phyloP scores from a whole-genome alignment of 2,329 filamentous ascomycete species.

The Sporothrix mexicana region DNA sequence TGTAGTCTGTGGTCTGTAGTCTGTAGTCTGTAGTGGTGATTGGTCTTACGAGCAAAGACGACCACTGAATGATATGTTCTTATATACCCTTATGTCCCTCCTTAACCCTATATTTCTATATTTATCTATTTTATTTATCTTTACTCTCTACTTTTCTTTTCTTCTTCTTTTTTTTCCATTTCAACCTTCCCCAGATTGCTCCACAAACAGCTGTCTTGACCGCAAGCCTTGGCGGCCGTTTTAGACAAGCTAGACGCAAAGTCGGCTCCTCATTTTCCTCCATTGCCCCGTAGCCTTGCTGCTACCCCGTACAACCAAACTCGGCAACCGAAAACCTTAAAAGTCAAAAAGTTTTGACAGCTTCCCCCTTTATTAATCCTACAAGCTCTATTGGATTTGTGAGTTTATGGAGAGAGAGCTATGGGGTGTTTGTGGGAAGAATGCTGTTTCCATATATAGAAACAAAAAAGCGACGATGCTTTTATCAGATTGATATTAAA shows the following conservation, averaged over 20 bases:
- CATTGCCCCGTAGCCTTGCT: conserved; percentile 9
- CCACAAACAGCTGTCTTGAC: not conserved
- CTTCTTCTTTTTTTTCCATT: not conserved
- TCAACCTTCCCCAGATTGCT: not conserved
- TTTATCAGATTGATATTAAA: no score
- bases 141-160: not conserved
- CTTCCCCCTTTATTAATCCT: not conserved
- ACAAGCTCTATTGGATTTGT: no score
- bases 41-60: no score
- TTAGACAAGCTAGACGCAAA: not conserved
- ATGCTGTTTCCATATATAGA: no score
- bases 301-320: conserved; percentile 5
- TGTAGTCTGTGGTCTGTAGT: no score
- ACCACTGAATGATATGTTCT: not conserved
- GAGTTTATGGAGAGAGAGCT: no score
- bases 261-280: not conserved
- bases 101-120: not conserved
- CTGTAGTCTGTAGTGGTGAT: no score
- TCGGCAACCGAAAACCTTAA: not conserved
- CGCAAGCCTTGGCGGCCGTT: not conserved
- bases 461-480: no score
- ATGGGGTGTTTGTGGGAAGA: no score
- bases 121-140: not conserved
- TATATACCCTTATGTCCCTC: not conserved
- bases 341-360: no score